A percentile compares a stretch with the other conserved stretches of the same genome.
These are phyloP conservation scores for Bolboschoenus planiculmis DNA, from an alignment of 176 grass and related monocot species.

Conservation along the genomic window DNA sequence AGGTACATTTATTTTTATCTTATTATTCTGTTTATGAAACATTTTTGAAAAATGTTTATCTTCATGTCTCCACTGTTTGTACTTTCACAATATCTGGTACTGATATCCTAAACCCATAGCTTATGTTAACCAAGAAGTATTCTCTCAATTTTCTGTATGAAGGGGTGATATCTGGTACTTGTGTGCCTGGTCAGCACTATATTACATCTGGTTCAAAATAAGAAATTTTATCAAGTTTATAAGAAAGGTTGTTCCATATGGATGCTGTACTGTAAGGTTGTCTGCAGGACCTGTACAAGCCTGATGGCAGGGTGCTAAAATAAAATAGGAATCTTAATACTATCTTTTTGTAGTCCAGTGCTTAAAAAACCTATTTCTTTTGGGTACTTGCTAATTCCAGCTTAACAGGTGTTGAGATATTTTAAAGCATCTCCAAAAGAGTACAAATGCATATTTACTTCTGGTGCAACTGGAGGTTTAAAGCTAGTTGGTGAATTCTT, in stretches of 20 bases:
- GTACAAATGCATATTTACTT: slow-evolving; percentile 96
- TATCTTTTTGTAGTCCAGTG: background rate
- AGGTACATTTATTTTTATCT: slow-evolving; percentile 29
- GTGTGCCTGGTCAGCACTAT: too few species aligned
- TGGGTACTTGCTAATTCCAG: slow-evolving; percentile 24
- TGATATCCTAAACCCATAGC: background rate
- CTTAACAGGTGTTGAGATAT: slow-evolving; percentile 72
- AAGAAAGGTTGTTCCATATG: background rate
- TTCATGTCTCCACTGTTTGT: background rate
- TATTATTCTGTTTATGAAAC: background rate
- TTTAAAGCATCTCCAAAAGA: slow-evolving; percentile 84
- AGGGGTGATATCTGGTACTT: background rate
- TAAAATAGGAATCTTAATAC: background rate
- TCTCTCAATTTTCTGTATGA: background rate
- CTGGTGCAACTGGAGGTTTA: slow-evolving; percentile 76
- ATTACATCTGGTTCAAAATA: background rate
- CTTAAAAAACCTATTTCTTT: slow-evolving; percentile 21
- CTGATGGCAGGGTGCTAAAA: background rate
- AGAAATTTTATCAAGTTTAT: background rate
- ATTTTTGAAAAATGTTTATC: background rate
- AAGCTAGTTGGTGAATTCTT: slow-evolving; percentile 94
- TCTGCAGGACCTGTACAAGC: background rate
- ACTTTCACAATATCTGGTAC: background rate
- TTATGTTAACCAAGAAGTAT: background rate
- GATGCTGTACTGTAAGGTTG: background rate